Evolutionary conservation across 768 basidiomycete genomes (phyloP).

Genomic region (Lactifluus rugatus): DNA sequence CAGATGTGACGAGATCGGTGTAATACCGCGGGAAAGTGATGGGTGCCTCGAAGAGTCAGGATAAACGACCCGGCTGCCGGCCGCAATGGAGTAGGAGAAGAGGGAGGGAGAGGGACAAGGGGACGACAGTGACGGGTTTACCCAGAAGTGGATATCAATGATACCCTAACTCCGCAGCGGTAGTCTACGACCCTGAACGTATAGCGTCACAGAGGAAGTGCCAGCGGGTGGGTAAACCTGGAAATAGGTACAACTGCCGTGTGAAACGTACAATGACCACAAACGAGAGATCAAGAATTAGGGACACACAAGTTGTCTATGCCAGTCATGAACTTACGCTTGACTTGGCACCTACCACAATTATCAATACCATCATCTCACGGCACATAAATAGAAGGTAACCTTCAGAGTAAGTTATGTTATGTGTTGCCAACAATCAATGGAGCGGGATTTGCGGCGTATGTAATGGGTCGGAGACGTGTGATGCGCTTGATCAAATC

Average conservation of each 20-base stretch:
- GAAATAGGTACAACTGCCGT: neutral
- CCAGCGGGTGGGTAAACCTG: neutral
- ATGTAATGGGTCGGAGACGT: neutral
- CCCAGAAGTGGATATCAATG: neutral
- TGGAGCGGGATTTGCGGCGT: neutral
- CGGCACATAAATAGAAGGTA: neutral
- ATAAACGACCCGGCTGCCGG: neutral
- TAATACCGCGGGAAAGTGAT: neutral
- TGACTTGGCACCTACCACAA: neutral
- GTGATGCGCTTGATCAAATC: conserved; percentile 1
- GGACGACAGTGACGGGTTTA: neutral
- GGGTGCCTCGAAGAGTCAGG: neutral
- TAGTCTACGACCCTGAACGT: neutral
- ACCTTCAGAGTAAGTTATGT: neutral
- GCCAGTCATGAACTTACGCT: neutral
- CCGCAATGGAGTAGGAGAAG: neutral
- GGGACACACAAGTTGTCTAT: neutral
- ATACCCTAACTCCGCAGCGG: neutral
- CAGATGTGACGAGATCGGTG: neutral
- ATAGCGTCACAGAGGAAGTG: neutral
- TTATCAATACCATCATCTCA: neutral
- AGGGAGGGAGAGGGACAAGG: neutral
- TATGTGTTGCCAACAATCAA: neutral
- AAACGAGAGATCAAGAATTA: neutral
- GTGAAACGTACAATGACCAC: neutral